Evolutionary conservation across 306 rosid species (phyloP).

Genomic region (Sophora flavescens): DNA sequence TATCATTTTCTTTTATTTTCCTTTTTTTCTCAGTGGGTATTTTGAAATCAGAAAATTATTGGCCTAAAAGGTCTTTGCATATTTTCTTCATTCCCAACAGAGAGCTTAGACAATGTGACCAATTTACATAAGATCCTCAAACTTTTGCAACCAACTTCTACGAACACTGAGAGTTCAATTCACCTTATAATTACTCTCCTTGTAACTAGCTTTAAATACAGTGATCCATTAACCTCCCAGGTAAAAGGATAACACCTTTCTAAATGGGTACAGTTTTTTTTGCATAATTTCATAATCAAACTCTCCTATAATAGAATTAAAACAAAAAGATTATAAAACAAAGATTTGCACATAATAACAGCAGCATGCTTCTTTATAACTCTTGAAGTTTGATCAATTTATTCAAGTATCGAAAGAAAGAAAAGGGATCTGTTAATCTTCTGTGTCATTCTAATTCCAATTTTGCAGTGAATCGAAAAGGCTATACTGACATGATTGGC

Average conservation of each 20-base stretch:
- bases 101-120: constrained; percentile 6
- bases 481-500: neutral
- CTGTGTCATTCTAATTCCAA: constrained; percentile 17
- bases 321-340: neutral
- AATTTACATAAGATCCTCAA: constrained; percentile 6
- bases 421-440: constrained; percentile 14
- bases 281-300: constrained; percentile 1
- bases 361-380: neutral
- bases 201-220: neutral
- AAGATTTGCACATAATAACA: constrained; percentile 1
- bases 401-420: constrained; percentile 11
- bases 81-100: constrained; percentile 9
- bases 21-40: neutral
- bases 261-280: constrained; percentile 3
- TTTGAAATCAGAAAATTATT: constrained; percentile 11
- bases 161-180: neutral
- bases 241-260: neutral
- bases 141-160: constrained; percentile 8
- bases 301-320: neutral
- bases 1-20: neutral
- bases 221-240: neutral
- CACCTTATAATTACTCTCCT: constrained; percentile 1
- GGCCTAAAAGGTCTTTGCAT: constrained; percentile 6
- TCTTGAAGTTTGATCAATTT: neutral
- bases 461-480: neutral